phyloP scores from a whole-genome alignment of 2,329 filamentous ascomycete genomes.

The Penicillium sp. region DNA sequence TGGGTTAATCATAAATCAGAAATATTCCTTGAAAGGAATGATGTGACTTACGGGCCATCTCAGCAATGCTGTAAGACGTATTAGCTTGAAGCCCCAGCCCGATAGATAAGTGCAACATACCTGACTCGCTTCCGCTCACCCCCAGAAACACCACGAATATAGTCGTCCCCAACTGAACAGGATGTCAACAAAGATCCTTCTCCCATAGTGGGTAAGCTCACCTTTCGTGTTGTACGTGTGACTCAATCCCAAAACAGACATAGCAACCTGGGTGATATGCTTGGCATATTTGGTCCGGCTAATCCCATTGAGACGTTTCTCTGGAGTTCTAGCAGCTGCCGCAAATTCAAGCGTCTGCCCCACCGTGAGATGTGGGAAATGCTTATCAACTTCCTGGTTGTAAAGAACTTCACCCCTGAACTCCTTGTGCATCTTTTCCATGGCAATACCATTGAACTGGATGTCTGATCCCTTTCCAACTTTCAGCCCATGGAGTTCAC shows the following conservation, averaged over 20 bases:
- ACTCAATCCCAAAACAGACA: conserved; percentile 42
- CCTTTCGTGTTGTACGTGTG: conserved; percentile 49
- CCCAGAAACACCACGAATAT: conserved; percentile 60
- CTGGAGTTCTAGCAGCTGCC: conserved; percentile 52
- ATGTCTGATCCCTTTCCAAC: conserved; percentile 68
- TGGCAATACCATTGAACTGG: conserved; percentile 69
- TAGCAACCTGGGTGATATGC: conserved; percentile 40
- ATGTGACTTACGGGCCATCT: conserved; percentile 33
- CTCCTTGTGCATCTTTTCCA: conserved; percentile 70
- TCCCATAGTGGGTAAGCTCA: conserved; percentile 4
- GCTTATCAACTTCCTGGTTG: conserved; percentile 45
- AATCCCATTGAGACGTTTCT: conserved; percentile 38
- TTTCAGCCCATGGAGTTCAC: conserved; percentile 75
- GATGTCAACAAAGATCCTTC: background rate
- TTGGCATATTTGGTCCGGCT: conserved; percentile 46
- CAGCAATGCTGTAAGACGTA: conserved; percentile 31
- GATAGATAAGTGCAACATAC: conserved; percentile 30
- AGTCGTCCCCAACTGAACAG: conserved; percentile 50
- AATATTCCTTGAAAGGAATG: background rate
- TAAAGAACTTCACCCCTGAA: conserved; percentile 42
- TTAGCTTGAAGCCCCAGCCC: conserved; percentile 13
- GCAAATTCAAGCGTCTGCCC: conserved; percentile 58
- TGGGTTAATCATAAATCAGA: background rate
- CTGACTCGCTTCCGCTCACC: conserved; percentile 61
- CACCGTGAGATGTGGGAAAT: conserved; percentile 58